phyloP scores from a whole-genome alignment of 495 filamentous ascomycete genomes.

The Penicillium silybi region DNA sequence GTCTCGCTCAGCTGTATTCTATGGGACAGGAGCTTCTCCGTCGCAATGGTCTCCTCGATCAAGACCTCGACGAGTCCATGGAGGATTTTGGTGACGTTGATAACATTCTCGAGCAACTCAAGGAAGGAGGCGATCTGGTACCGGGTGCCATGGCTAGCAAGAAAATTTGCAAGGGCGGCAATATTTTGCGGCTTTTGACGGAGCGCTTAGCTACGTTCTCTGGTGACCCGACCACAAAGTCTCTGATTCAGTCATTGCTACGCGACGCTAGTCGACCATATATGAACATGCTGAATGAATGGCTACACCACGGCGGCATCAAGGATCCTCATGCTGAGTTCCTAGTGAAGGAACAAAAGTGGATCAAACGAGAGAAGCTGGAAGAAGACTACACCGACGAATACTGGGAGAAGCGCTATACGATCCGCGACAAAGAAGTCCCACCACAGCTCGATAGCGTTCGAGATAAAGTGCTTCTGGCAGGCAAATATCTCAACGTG shows the following conservation, averaged over 20 bases:
- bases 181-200: constrained; percentile 79
- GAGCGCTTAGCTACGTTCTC: constrained; percentile 82
- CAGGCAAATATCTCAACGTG: constrained; percentile 97
- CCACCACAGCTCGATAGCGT: constrained; percentile 90
- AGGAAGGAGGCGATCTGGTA: constrained; percentile 71
- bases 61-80: constrained; percentile 77
- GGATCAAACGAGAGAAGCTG: constrained; percentile 83
- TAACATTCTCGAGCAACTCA: constrained; percentile 77
- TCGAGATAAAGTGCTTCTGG: constrained; percentile 88
- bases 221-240: constrained; percentile 83
- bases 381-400: constrained; percentile 98
- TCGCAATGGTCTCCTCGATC: constrained; percentile 81
- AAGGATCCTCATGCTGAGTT: constrained; percentile 94
- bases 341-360: constrained; percentile 91
- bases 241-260: constrained; percentile 72
- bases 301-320: constrained; percentile 94
- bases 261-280: constrained; percentile 90
- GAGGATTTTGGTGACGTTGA: constrained; percentile 82
- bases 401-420: constrained; percentile 98
- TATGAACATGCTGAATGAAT: constrained; percentile 98
- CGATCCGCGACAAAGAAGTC: constrained; percentile 82
- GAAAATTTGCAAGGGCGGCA: constrained; percentile 91
- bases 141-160: constrained; percentile 77
- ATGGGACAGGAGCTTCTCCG: constrained; percentile 82
- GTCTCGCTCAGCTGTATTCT: constrained; percentile 82